phyloP scores from a whole-genome alignment of 148 eudicot genomes.

The Rhododendron williamsianum region DNA sequence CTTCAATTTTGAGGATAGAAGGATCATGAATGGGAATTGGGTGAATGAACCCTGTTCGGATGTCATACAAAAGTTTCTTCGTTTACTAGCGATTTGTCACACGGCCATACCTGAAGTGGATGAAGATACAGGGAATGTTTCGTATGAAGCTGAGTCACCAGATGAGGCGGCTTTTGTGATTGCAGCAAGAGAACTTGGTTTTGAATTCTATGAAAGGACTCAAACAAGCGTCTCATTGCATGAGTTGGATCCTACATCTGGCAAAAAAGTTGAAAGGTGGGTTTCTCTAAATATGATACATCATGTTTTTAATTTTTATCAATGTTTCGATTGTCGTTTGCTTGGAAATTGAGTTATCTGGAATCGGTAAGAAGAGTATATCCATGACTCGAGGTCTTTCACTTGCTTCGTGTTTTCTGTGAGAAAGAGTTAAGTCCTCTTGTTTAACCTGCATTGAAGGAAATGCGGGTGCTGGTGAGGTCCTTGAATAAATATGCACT shows the following conservation, averaged over 20 bases:
- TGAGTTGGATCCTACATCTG: constrained; percentile 66
- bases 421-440: neutral
- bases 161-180: constrained; percentile 99
- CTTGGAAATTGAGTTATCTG: neutral
- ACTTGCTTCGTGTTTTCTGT: constrained; percentile 2
- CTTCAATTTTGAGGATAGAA: constrained; percentile 76
- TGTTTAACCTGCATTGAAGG: neutral
- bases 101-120: constrained; percentile 88
- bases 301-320: neutral
- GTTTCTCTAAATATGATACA: constrained; percentile 11
- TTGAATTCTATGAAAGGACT: constrained; percentile 79
- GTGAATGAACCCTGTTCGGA: constrained; percentile 59
- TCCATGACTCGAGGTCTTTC: neutral
- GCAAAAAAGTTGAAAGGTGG: constrained; percentile 64
- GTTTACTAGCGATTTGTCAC: constrained; percentile 71
- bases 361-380: neutral
- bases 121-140: constrained; percentile 59
- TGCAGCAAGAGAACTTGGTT: constrained; percentile 91
- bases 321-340: neutral
- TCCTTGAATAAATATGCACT: neutral
- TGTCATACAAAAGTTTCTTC: constrained; percentile 69
- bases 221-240: constrained; percentile 64
- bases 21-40: constrained; percentile 79
- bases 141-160: constrained; percentile 97
- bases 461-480: neutral